Evolutionary conservation across 768 basidiomycete species (phyloP).

Genomic region (Crassisporium funariophilum): DNA sequence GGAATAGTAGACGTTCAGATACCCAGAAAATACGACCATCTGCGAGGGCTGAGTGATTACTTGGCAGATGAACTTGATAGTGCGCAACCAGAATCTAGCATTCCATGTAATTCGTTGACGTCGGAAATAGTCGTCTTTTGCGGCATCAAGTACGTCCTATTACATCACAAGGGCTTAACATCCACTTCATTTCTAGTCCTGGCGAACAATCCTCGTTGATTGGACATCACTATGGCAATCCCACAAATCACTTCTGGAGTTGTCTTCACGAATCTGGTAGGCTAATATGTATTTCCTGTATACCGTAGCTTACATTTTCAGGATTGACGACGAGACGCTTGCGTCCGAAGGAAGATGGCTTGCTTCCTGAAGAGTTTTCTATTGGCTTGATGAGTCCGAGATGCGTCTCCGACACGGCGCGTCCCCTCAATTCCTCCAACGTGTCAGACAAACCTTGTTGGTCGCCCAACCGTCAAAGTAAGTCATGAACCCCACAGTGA

Average conservation of each 20-base stretch:
- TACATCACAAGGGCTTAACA: neutral
- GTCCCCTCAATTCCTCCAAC: neutral
- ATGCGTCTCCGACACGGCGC: too few relatives aligned
- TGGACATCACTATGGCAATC: constrained; percentile 81
- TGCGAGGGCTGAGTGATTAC: constrained; percentile 14
- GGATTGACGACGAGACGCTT: constrained; percentile 60
- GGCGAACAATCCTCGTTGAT: constrained; percentile 65
- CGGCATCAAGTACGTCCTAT: constrained; percentile 70
- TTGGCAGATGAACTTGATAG: constrained; percentile 18
- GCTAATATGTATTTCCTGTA: constrained; percentile 10
- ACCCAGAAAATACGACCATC: constrained; percentile 21
- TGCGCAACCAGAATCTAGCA: neutral
- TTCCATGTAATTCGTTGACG: neutral
- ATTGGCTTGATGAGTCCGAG: constrained; percentile 67
- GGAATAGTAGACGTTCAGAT: too few relatives aligned
- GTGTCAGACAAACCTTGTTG: constrained; percentile 75
- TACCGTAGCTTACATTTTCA: constrained; percentile 21
- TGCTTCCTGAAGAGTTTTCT: constrained; percentile 57
- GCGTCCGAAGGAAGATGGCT: constrained; percentile 58
- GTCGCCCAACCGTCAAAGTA: constrained; percentile 68
- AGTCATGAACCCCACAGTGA: constrained; percentile 1
- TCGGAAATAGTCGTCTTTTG: constrained; percentile 68
- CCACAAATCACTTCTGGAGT: constrained; percentile 82
- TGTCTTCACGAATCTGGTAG: constrained; percentile 69
- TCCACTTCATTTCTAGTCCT: constrained; percentile 43